Base-by-base conservation (phyloP, 805 yeast genomes). In the Metschnikowia cubensis region DNA sequence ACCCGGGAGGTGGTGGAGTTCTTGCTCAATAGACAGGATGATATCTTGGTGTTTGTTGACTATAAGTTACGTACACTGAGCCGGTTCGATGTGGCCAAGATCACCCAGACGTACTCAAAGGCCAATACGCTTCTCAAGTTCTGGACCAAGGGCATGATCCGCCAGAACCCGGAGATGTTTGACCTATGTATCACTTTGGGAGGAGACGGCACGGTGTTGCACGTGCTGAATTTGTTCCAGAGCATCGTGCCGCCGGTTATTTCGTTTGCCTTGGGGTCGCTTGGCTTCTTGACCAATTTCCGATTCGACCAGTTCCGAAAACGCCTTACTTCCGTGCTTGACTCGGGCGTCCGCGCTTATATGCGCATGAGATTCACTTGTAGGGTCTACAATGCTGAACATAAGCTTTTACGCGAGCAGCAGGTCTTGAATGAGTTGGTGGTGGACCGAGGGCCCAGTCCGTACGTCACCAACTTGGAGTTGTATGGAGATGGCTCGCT, bases 381-480 rank as follows among this genome's bases (percentile, higher is more conserved):
- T 65, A 76, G 91, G 31, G 87, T 90, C 11, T 76, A 71, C 56
- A 58, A 67, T 50, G 65, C 68, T 53, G 70, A 76, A 29, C 85
- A 87, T 11, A 79, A 76, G 50, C 74, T 81, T 32, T 70, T 81
- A 3, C 72, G 80, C 53, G 84, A 81, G 51, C 84, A 87, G 61
- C 95, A 89, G 63, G 95, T 89, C 3, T 73, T 92, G 53, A 91
- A 91, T 65, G 98, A 91, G 65, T 70, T 92, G 50, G 95, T 94
- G 0, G 83, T 92, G 25, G 97, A 91, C 63, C 75, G 98, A 45
- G 98, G 98, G 0, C 96, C 97, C 3, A 85, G 91, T 32, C 96
- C 98, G 0, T 90, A 84, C 71, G 88, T 91, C 7, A 87, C 97
- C 0, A 87, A 85, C 80, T 75, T 92, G 50, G 97, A 92, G 62